Evolutionary conservation across 208 protist species (phyloP), one percentile per base, ranked within the genome.

Genomic region (Leptomonas pyrrhocoris): DNA sequence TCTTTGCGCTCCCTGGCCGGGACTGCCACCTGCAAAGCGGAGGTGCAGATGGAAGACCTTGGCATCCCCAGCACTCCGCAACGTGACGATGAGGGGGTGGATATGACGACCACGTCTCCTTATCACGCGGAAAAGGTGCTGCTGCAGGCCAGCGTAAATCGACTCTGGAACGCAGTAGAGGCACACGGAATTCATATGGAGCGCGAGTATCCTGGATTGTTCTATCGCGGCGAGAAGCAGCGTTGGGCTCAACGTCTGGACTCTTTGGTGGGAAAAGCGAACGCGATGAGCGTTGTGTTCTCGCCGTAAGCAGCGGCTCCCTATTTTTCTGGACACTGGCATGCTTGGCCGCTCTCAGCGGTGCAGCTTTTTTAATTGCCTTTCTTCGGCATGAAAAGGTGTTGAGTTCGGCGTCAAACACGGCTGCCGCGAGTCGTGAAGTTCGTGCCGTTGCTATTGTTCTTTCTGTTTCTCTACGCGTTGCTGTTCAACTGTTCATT

Each of bases 261-360:
- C 48, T 76, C 63, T 15, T 36, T 93, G 0, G 70, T 93, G 15
- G 77, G 82, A 25, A 85, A 90, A 46, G 79, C 83, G 16, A 83
- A 83, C 40, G 75, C 77, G 13, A 55, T 91, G 27, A 93, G 88
- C 75, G 77, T 88, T 34, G 83, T 96, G 66, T 96, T 96, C 40
- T 77, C 82, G 31, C 74, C 71, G 21, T 85, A 59, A 73, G 25
- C 49, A 28, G 25, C n/a, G 43, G 2, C 16, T 48, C 18, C 16
- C 13, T 13, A n/a, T n/a, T n/a, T n/a, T n/a, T n/a, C n/a, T n/a
- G n/a, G n/a, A n/a, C n/a, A n/a, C n/a, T n/a, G n/a, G n/a, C n/a
- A n/a, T n/a, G n/a, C n/a, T n/a, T n/a, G n/a, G n/a, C n/a, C n/a
- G n/a, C n/a, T n/a, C n/a, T n/a, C n/a, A n/a, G n/a, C 27, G 16